Evolutionary conservation across 73 alveolate species (phyloP).

Genomic region (Paramecium pentaurelia): DNA sequence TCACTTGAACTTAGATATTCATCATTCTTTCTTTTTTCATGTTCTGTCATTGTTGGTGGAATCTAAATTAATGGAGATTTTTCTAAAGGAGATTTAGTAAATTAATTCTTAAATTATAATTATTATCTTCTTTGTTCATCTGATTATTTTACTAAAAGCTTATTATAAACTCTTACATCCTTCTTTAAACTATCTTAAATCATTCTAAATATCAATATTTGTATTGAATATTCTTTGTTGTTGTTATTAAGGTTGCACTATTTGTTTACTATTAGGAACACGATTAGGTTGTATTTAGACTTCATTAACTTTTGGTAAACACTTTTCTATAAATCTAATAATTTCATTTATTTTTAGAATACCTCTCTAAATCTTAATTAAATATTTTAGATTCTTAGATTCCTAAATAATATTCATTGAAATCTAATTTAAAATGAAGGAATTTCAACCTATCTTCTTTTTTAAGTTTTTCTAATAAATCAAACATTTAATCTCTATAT

Average conservation of each 20-base stretch:
- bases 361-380: background rate
- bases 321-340: background rate
- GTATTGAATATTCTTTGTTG: conserved; percentile 60
- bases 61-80: background rate
- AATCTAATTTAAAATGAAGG: background rate
- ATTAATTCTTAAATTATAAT: background rate
- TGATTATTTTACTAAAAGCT: background rate
- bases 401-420: background rate
- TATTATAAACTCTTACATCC: background rate
- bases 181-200: conserved; percentile 41
- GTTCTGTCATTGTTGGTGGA: background rate
- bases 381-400: background rate
- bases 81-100: background rate
- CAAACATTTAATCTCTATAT: conserved; percentile 11
- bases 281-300: background rate
- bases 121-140: background rate
- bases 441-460: background rate
- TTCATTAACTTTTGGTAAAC: background rate
- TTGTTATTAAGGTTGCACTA: conserved; percentile 39
- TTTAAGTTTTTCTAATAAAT: background rate
- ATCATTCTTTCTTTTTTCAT: background rate
- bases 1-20: background rate
- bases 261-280: conserved; percentile 39
- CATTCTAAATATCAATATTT: background rate
- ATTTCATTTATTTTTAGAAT: background rate